Evolutionary conservation across 345 rosid genomes (phyloP).

Genomic region (Lagerstroemia speciosa): DNA sequence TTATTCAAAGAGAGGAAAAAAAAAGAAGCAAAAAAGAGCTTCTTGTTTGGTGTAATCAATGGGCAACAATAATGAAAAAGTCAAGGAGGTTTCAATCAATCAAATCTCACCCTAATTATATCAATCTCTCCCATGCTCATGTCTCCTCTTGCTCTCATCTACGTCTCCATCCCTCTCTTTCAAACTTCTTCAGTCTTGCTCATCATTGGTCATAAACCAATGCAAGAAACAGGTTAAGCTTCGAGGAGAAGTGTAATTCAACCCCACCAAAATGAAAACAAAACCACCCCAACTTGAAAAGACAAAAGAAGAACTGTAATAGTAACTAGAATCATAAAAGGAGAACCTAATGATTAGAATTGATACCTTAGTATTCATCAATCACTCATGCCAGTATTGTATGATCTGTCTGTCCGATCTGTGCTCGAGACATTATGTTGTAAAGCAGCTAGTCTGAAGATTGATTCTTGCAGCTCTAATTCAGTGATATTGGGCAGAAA

Average conservation of each 20-base stretch:
- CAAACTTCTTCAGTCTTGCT: background rate
- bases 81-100: background rate
- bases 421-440: too few species aligned
- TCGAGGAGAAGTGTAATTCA: too few species aligned
- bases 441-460: too few species aligned
- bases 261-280: background rate
- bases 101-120: conserved; percentile 4
- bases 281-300: background rate
- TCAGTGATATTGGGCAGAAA: too few species aligned
- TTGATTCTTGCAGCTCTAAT: too few species aligned
- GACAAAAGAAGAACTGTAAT: background rate
- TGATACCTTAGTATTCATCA: too few species aligned
- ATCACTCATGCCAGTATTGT: too few species aligned
- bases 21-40: background rate
- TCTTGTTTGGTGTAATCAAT: background rate
- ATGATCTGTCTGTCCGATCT: too few species aligned
- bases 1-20: background rate
- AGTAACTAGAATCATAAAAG: too few species aligned
- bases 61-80: background rate
- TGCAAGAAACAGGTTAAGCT: too few species aligned
- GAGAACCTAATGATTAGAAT: too few species aligned
- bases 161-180: background rate
- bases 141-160: background rate
- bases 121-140: conserved; percentile 1
- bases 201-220: too few species aligned